Conservation (phyloP, 2,329 filamentous ascomycete genomes). For the Aspergillus fumigatiaffinis region DNA sequence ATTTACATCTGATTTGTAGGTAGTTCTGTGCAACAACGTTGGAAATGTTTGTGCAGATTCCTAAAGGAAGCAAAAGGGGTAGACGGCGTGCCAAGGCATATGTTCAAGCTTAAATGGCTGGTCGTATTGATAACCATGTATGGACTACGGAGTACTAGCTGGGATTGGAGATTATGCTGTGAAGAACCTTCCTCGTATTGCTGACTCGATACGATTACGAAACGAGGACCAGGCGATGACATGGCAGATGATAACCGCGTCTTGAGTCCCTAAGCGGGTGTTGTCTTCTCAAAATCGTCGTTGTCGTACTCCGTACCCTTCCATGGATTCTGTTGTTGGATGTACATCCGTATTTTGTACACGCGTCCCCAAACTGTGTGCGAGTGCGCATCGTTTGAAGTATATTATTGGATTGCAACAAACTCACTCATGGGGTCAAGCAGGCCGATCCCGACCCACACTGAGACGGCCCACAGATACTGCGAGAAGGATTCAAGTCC, state of each 20-base stretch:
- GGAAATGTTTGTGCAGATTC: background rate
- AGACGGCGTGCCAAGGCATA: background rate
- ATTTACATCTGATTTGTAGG: background rate
- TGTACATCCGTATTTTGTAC: background rate
- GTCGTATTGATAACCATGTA: background rate
- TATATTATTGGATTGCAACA: background rate
- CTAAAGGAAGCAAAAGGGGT: background rate
- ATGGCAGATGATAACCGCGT: background rate
- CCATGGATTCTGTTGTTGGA: background rate
- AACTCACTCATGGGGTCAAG: background rate
- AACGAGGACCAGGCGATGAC: background rate
- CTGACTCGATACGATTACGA: background rate
- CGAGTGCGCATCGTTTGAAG: background rate
- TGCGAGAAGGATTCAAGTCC: background rate
- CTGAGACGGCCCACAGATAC: background rate
- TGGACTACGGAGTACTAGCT: background rate
- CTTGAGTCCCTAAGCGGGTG: no score
- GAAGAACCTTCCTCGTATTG: no score
- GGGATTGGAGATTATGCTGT: no score
- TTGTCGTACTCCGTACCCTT: background rate
- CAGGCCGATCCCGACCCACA: background rate
- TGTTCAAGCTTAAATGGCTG: background rate
- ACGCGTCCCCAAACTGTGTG: background rate
- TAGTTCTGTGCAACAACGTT: background rate
- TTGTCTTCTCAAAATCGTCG: background rate